Percentiles rank a stretch among this genome's conserved stretches.
Evolutionary conservation across 1,139 yeast species (phyloP).

Genomic region (Yamadazyma conglobata): DNA sequence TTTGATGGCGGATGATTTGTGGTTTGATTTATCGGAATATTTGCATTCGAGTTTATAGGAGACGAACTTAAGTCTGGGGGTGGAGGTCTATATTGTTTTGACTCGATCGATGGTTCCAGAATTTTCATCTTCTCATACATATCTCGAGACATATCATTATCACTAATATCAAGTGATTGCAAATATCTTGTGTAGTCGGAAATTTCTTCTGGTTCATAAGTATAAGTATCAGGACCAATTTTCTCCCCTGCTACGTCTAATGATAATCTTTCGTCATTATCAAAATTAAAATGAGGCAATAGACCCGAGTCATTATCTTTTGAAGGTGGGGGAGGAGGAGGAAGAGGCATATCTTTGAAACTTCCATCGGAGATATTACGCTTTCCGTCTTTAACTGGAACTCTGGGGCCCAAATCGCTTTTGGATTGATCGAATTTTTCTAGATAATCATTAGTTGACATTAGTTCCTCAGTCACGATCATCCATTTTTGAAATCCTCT

Average conservation of each 20-base stretch:
- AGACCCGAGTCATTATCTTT: constrained; percentile 13
- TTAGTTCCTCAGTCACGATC: constrained; percentile 66
- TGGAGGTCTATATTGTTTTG: constrained; percentile 13
- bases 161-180: constrained; percentile 13
- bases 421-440: constrained; percentile 18
- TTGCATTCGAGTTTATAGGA: constrained; percentile 1
- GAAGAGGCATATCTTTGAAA: constrained; percentile 27
- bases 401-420: constrained; percentile 9
- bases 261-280: constrained; percentile 9
- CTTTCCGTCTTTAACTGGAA: constrained; percentile 12
- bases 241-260: constrained; percentile 11
- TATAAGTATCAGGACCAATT: constrained; percentile 4
- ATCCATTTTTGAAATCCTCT: constrained; percentile 85
- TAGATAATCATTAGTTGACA: constrained; percentile 41
- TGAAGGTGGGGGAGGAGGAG: constrained; percentile 31
- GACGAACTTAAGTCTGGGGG: constrained; percentile 14
- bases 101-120: constrained; percentile 3
- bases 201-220: constrained; percentile 5
- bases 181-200: constrained; percentile 15
- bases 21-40: neutral
- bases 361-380: constrained; percentile 19
- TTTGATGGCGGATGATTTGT: no score
- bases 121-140: constrained; percentile 1
- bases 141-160: constrained; percentile 10
- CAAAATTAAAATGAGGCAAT: constrained; percentile 21